phyloP scores from a whole-genome alignment of 2,329 filamentous ascomycete genomes.

The Xylariaceae sp. region DNA sequence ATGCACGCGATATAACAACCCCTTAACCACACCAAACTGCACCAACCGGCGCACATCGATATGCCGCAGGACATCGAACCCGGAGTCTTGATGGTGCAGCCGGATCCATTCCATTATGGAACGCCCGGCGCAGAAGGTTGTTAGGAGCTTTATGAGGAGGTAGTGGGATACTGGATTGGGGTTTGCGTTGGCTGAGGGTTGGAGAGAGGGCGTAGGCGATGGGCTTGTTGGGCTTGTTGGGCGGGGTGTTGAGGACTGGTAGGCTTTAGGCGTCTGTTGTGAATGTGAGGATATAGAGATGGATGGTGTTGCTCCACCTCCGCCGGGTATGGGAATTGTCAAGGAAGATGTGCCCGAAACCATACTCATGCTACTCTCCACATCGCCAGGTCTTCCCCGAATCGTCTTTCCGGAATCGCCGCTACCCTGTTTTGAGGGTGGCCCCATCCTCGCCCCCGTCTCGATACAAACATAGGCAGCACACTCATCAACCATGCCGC shows the following conservation, averaged over 20 bases:
- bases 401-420: background rate
- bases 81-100: conserved; percentile 63
- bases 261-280: too few relatives aligned
- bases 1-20: conserved; percentile 86
- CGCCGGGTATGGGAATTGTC: background rate
- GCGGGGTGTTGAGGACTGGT: background rate
- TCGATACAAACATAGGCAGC: conserved; percentile 69
- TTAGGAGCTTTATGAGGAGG: conserved; percentile 78
- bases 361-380: too few relatives aligned
- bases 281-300: background rate
- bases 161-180: conserved; percentile 50
- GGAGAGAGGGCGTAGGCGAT: background rate
- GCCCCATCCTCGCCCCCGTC: too few relatives aligned
- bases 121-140: conserved; percentile 75
- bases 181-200: background rate
- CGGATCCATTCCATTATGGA: conserved; percentile 86
- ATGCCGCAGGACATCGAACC: conserved; percentile 62
- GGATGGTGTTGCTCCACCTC: too few relatives aligned
- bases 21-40: conserved; percentile 94
- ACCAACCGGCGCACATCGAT: conserved; percentile 89
- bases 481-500: conserved; percentile 80
- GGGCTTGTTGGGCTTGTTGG: conserved; percentile 2
- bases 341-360: background rate
- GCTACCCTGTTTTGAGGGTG: too few relatives aligned
- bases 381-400: background rate